Conservation (phyloP, 495 filamentous ascomycete genomes). For the Beverwykella pulmonaria region DNA sequence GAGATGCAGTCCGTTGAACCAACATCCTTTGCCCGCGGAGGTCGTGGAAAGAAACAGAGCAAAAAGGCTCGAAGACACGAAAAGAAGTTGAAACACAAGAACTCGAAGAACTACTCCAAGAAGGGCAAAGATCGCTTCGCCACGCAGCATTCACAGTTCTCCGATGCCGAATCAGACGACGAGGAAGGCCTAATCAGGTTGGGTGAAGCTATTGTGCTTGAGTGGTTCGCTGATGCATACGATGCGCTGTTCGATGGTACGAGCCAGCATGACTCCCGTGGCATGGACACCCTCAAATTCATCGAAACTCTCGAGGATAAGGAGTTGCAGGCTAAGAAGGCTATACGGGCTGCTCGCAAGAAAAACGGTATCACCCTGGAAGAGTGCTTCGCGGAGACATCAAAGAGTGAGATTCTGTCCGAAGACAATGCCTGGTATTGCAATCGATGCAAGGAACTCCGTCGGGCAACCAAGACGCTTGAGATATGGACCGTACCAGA, state of each 20-base stretch:
- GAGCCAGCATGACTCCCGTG: slow-evolving; percentile 52
- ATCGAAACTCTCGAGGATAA: slow-evolving; percentile 63
- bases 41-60: slow-evolving; percentile 25
- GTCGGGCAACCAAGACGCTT: slow-evolving; percentile 90
- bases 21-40: slow-evolving; percentile 12
- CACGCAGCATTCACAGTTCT: slow-evolving; percentile 26
- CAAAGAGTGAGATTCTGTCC: slow-evolving; percentile 87
- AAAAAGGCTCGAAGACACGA: slow-evolving; percentile 6
- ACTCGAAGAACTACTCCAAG: slow-evolving; percentile 40
- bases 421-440: slow-evolving; percentile 97
- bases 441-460: slow-evolving; percentile 89
- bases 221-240: slow-evolving; percentile 71
- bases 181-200: slow-evolving; percentile 67
- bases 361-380: slow-evolving; percentile 80
- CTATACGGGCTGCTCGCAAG: slow-evolving; percentile 60
- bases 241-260: slow-evolving; percentile 70
- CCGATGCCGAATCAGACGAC: slow-evolving; percentile 45
- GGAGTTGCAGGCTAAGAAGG: slow-evolving; percentile 63
- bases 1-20: slow-evolving; percentile 26
- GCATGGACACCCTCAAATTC: slow-evolving; percentile 55
- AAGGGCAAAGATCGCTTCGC: slow-evolving; percentile 39
- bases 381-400: slow-evolving; percentile 91
- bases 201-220: slow-evolving; percentile 80
- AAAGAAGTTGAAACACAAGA: slow-evolving; percentile 30
- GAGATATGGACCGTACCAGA: slow-evolving; percentile 96